These are phyloP conservation scores for Hyaloperonospora arabidopsidis DNA, from an alignment of 352 stramenopile species.

Conservation along the genomic window DNA sequence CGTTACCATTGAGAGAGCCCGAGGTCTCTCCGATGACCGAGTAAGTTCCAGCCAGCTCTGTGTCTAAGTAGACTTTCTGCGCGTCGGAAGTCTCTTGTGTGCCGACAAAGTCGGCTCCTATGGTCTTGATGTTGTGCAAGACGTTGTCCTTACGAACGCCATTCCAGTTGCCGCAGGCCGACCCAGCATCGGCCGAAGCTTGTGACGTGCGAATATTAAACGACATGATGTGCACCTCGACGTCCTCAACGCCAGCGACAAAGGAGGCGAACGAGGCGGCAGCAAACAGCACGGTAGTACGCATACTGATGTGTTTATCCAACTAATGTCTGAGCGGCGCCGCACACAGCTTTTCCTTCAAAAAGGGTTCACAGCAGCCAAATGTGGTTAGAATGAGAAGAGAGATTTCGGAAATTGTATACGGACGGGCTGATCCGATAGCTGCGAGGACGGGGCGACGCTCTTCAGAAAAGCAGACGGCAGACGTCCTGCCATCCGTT, in stretches of 20 bases:
- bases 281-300: constrained; percentile 12
- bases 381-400: no score
- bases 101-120: constrained; percentile 62
- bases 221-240: constrained; percentile 55
- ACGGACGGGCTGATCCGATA: no score
- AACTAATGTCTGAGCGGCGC: no score
- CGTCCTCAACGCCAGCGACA: constrained; percentile 26
- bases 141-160: constrained; percentile 61
- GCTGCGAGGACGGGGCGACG: no score
- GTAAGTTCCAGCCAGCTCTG: constrained; percentile 46
- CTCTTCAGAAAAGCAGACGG: no score
- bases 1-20: constrained; percentile 52
- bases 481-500: no score
- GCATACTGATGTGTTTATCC: no score
- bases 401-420: no score
- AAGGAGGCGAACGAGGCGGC: constrained; percentile 14
- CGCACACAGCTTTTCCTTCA: no score
- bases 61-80: constrained; percentile 56
- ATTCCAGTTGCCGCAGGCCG: constrained; percentile 54
- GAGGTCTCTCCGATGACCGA: constrained; percentile 48
- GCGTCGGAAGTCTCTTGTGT: constrained; percentile 76
- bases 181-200: constrained; percentile 31
- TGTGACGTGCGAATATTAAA: constrained; percentile 78
- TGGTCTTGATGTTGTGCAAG: constrained; percentile 40
- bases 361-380: no score